These are phyloP conservation scores for Colletotrichum sp. DNA, from an alignment of 2,329 filamentous ascomycete genomes.

Conservation along the genomic window DNA sequence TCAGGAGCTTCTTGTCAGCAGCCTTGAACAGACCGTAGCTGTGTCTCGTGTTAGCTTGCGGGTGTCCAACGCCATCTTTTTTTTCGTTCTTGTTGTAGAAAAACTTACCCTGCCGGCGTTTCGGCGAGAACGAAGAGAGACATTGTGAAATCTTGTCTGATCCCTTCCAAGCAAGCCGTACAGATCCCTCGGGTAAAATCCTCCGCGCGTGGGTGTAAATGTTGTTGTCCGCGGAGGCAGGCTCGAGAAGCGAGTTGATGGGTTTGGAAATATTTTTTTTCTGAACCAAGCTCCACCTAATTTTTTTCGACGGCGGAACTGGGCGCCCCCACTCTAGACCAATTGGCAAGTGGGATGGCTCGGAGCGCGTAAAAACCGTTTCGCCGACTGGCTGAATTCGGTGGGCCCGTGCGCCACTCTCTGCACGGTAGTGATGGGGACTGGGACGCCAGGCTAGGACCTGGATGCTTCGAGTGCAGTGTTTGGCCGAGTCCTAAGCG, in stretches of 20 bases:
- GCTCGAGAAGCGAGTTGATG: constrained; percentile 28
- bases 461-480: constrained; percentile 14
- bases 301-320: constrained; percentile 39
- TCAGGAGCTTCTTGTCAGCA: constrained; percentile 97
- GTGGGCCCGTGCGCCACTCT: background rate
- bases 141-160: constrained; percentile 58
- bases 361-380: constrained; percentile 22
- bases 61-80: background rate
- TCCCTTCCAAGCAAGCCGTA: constrained; percentile 20
- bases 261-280: constrained; percentile 45
- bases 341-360: constrained; percentile 21
- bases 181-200: constrained; percentile 26
- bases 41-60: background rate
- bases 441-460: constrained; percentile 2
- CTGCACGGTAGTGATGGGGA: constrained; percentile 1
- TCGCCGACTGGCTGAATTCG: background rate
- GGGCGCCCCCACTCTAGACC: constrained; percentile 3
- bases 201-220: constrained; percentile 42
- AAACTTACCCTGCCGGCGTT: constrained; percentile 78
- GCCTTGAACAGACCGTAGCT: constrained; percentile 99
- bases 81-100: background rate
- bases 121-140: constrained; percentile 92
- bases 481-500: background rate
- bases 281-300: constrained; percentile 41
- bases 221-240: constrained; percentile 38